A percentile compares a stretch with the other conserved stretches of the same genome.
Evolutionary conservation across 805 yeast genomes (phyloP).

Genomic region (Metschnikowia sp.): DNA sequence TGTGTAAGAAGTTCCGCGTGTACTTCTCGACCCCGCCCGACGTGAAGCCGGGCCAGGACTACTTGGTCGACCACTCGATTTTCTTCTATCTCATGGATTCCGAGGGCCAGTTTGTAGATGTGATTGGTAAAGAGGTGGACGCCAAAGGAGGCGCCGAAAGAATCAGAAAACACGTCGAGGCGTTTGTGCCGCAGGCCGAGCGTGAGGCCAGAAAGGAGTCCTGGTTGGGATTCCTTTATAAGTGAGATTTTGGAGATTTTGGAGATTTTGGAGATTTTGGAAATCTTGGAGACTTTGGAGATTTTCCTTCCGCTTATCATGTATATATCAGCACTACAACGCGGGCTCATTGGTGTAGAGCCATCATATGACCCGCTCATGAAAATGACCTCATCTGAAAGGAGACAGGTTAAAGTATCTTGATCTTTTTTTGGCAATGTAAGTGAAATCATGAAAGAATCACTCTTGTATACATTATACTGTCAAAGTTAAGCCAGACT

Average conservation of each 20-base stretch:
- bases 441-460: no score
- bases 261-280: not conserved
- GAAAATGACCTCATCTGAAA: no score
- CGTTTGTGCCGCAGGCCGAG: slow-evolving; percentile 68
- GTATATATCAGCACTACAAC: no score
- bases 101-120: slow-evolving; percentile 95
- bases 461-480: no score
- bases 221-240: slow-evolving; percentile 57
- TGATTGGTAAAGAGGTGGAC: slow-evolving; percentile 85
- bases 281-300: not conserved
- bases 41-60: slow-evolving; percentile 93
- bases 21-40: slow-evolving; percentile 96
- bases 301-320: not conserved
- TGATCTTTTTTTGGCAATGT: no score
- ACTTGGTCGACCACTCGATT: slow-evolving; percentile 94
- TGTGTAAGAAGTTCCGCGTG: slow-evolving; percentile 88
- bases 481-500: no score
- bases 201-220: slow-evolving; percentile 62
- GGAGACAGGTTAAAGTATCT: no score
- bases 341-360: no score
- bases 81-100: slow-evolving; percentile 97
- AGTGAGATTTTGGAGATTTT: slow-evolving; percentile 21
- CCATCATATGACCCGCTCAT: no score
- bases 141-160: slow-evolving; percentile 74
- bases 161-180: slow-evolving; percentile 70